A percentile compares a stretch with the other conserved stretches of the same genome.
These are phyloP conservation scores for Wickerhamomyces xylosicus DNA, from an alignment of 805 yeast genomes.

Conservation along the genomic window DNA sequence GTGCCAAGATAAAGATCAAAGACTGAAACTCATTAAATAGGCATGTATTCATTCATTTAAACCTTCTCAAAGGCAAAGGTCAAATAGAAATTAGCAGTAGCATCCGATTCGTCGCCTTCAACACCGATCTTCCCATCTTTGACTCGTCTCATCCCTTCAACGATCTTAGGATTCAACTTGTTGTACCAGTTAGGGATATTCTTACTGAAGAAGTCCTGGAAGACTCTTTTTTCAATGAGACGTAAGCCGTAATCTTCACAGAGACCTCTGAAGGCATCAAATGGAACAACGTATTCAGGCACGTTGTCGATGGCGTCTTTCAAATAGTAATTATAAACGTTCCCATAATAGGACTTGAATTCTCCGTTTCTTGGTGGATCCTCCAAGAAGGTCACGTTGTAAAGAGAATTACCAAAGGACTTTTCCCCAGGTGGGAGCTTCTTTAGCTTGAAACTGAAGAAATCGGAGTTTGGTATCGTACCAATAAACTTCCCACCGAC, in stretches of 20 bases:
- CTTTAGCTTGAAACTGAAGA: slow-evolving; percentile 56
- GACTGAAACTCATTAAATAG: no score
- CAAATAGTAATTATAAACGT: slow-evolving; percentile 69
- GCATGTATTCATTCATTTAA: not conserved
- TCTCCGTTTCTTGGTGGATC: slow-evolving; percentile 69
- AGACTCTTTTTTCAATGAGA: slow-evolving; percentile 62
- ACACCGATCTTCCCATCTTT: slow-evolving; percentile 75
- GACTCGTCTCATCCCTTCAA: slow-evolving; percentile 58
- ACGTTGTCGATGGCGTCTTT: slow-evolving; percentile 94
- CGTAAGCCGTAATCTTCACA: slow-evolving; percentile 79
- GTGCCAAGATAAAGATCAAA: no score
- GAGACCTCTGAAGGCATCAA: slow-evolving; percentile 72
- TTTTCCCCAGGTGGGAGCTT: slow-evolving; percentile 40
- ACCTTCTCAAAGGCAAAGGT: slow-evolving; percentile 56
- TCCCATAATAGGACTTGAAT: slow-evolving; percentile 71
- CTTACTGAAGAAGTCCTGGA: slow-evolving; percentile 71
- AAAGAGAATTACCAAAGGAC: slow-evolving; percentile 79
- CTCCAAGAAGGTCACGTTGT: slow-evolving; percentile 71
- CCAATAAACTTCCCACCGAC: slow-evolving; percentile 88
- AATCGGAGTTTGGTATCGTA: slow-evolving; percentile 88
- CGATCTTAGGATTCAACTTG: slow-evolving; percentile 46
- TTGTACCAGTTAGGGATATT: slow-evolving; percentile 62
- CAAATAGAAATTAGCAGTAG: slow-evolving; percentile 63
- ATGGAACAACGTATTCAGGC: slow-evolving; percentile 94
- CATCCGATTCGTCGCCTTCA: slow-evolving; percentile 83